A percentile compares a stretch with the other conserved stretches of the same genome.
These are phyloP conservation scores for Kodamaea lidongshanica DNA, from an alignment of 805 yeast genomes.

Conservation along the genomic window DNA sequence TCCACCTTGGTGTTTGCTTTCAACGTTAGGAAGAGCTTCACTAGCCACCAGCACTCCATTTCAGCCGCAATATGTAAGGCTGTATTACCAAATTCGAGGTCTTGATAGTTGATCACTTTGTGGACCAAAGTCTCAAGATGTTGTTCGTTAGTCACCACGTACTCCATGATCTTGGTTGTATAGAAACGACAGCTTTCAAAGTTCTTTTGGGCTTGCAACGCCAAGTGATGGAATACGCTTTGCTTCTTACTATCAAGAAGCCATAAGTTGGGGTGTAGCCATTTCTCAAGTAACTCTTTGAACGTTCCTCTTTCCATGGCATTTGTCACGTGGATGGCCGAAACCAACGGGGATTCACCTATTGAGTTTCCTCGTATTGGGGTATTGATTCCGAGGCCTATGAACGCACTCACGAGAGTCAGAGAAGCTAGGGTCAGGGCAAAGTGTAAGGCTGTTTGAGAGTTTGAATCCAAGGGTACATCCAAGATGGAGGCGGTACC, in stretches of 20 bases:
- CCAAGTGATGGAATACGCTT: constrained; percentile 82
- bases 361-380: constrained; percentile 34
- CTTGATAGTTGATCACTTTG: constrained; percentile 29
- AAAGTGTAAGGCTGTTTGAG: constrained; percentile 40
- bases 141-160: constrained; percentile 19
- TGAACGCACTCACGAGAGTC: constrained; percentile 29
- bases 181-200: constrained; percentile 32
- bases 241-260: constrained; percentile 56
- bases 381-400: constrained; percentile 29
- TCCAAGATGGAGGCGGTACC: constrained; percentile 16
- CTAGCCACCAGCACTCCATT: constrained; percentile 32
- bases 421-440: constrained; percentile 37
- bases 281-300: constrained; percentile 53
- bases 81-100: constrained; percentile 32
- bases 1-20: constrained; percentile 55
- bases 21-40: constrained; percentile 28
- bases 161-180: constrained; percentile 28
- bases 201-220: constrained; percentile 36
- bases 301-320: constrained; percentile 76
- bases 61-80: constrained; percentile 39
- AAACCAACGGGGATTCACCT: constrained; percentile 43
- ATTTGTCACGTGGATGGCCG: constrained; percentile 80
- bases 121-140: constrained; percentile 16
- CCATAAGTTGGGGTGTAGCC: constrained; percentile 57
- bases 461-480: constrained; percentile 33